Evolutionary conservation across 2,329 filamentous ascomycete genomes (phyloP).

Genomic region (Fusarium sp.): DNA sequence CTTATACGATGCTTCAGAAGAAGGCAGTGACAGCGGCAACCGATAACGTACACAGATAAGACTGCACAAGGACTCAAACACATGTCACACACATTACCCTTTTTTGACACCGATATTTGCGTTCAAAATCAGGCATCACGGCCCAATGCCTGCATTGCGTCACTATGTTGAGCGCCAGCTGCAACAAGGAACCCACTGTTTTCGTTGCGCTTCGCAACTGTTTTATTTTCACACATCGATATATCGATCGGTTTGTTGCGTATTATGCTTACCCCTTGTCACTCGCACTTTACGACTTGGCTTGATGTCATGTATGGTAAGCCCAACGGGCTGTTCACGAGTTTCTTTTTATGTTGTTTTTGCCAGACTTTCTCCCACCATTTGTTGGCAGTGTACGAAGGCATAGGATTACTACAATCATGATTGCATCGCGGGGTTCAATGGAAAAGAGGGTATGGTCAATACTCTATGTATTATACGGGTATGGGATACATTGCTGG

Average conservation of each 20-base stretch:
- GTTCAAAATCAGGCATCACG: slow-evolving; percentile 20
- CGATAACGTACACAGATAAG: slow-evolving; percentile 23
- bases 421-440: slow-evolving; percentile 36
- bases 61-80: neutral
- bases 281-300: slow-evolving; percentile 1
- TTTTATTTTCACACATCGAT: slow-evolving; percentile 11
- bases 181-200: neutral
- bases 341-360: slow-evolving; percentile 34
- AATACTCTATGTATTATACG: slow-evolving; percentile 25
- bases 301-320: slow-evolving; percentile 28
- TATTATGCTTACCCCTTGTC: slow-evolving; percentile 18
- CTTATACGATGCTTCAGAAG: slow-evolving; percentile 54
- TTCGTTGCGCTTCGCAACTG: slow-evolving; percentile 2
- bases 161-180: slow-evolving; percentile 10
- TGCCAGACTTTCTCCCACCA: slow-evolving; percentile 14
- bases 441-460: slow-evolving; percentile 29
- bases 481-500: slow-evolving; percentile 26
- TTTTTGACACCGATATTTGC: neutral
- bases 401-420: slow-evolving; percentile 34
- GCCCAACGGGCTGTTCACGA: slow-evolving; percentile 37
- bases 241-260: slow-evolving; percentile 14
- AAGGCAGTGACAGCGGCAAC: slow-evolving; percentile 46
- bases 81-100: neutral
- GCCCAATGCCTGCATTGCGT: slow-evolving; percentile 11
- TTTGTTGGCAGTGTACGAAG: slow-evolving; percentile 22